Percentiles rank a stretch among this genome's conserved stretches.
These are phyloP conservation scores for Citrullus mucosospermus DNA, from an alignment of 306 rosid genomes.

Conservation along the genomic window DNA sequence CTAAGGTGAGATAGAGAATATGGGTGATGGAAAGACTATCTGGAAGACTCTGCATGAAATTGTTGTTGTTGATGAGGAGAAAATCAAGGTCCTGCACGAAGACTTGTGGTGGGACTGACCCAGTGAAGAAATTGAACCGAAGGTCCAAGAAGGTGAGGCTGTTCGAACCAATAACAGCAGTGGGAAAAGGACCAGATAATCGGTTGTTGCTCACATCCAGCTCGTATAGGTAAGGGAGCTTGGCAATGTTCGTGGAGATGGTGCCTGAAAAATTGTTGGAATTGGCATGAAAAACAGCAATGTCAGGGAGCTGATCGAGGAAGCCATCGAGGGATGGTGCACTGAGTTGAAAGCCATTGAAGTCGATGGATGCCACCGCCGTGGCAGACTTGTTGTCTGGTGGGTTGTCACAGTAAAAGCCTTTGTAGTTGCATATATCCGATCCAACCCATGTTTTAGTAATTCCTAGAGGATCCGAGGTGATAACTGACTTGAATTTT, in stretches of 20 bases:
- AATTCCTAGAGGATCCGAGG: constrained; percentile 55
- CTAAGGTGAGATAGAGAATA: constrained; percentile 53
- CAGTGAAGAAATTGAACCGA: constrained; percentile 65
- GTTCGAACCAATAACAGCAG: constrained; percentile 39
- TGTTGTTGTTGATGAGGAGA: constrained; percentile 75
- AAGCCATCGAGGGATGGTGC: constrained; percentile 75
- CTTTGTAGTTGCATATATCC: constrained; percentile 60
- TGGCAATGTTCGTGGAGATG: constrained; percentile 37
- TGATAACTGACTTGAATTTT: constrained; percentile 63
- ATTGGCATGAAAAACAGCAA: constrained; percentile 85
- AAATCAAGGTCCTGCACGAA: constrained; percentile 52
- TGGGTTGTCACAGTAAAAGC: constrained; percentile 68
- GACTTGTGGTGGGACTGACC: constrained; percentile 63
- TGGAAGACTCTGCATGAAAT: constrained; percentile 48
- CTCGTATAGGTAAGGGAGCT: constrained; percentile 62
- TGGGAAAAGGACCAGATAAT: constrained; percentile 71
- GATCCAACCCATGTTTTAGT: constrained; percentile 72
- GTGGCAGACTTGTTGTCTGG: constrained; percentile 62
- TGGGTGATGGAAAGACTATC: constrained; percentile 41
- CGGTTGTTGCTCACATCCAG: constrained; percentile 72
- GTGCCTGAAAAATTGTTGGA: constrained; percentile 68
- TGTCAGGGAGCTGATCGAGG: constrained; percentile 62
- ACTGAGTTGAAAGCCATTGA: constrained; percentile 60
- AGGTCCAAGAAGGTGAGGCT: constrained; percentile 51
- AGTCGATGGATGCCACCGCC: constrained; percentile 63